Evolutionary conservation across 768 basidiomycete species (phyloP).

Genomic region (Lanmaoa pseudosensibilis): DNA sequence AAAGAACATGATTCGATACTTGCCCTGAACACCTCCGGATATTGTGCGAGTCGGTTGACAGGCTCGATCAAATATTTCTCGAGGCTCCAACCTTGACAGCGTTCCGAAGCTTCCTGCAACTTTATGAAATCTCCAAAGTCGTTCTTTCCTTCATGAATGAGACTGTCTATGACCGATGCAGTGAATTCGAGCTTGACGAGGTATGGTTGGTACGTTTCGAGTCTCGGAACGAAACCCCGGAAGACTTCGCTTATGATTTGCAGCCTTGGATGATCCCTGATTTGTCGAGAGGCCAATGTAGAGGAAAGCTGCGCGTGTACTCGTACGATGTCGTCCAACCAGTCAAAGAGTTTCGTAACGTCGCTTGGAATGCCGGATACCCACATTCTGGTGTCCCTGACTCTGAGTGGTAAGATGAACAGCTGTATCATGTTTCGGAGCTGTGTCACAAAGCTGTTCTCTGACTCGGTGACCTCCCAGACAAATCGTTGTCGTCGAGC

Average conservation of each 20-base stretch:
- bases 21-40: slow-evolving; percentile 74
- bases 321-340: slow-evolving; percentile 83
- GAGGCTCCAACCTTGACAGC: slow-evolving; percentile 63
- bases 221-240: slow-evolving; percentile 56
- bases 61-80: slow-evolving; percentile 74
- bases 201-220: slow-evolving; percentile 89
- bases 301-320: slow-evolving; percentile 67
- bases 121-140: slow-evolving; percentile 86
- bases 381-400: slow-evolving; percentile 70
- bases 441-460: slow-evolving; percentile 65
- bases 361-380: slow-evolving; percentile 75
- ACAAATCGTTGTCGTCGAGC: slow-evolving; percentile 65
- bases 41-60: slow-evolving; percentile 66
- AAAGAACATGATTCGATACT: slow-evolving; percentile 26
- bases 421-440: slow-evolving; percentile 65
- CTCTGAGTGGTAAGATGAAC: slow-evolving; percentile 77
- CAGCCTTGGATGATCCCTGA: slow-evolving; percentile 45
- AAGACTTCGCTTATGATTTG: slow-evolving; percentile 58
- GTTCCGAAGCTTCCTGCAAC: slow-evolving; percentile 57
- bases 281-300: slow-evolving; percentile 43
- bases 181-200: slow-evolving; percentile 69
- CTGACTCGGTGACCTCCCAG: slow-evolving; percentile 66
- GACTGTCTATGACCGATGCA: slow-evolving; percentile 48
- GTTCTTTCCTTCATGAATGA: slow-evolving; percentile 48
- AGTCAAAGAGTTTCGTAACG: slow-evolving; percentile 76